Conservation (phyloP, 208 protist species). For the Balamuthia mandrillaris region DNA sequence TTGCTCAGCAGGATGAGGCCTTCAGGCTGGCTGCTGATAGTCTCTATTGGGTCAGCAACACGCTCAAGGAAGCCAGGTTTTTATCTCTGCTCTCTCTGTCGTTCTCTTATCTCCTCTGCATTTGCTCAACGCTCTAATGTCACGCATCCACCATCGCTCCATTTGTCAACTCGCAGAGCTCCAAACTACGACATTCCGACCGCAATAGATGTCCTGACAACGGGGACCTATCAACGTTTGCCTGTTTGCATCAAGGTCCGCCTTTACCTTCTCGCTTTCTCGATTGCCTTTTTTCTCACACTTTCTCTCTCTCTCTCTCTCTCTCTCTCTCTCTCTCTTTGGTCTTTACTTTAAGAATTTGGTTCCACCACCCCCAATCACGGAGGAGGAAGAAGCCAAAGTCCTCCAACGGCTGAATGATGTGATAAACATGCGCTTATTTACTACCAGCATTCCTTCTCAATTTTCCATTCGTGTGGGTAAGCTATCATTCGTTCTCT, state of each 20-base stretch:
- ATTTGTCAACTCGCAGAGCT: not conserved
- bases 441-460: conserved; percentile 33
- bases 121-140: not conserved
- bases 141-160: no score
- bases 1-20: conserved; percentile 42
- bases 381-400: conserved; percentile 9
- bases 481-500: not conserved
- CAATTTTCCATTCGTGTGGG: conserved; percentile 46
- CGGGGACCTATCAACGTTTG: conserved; percentile 42
- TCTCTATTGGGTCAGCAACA: conserved; percentile 24
- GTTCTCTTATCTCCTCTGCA: not conserved
- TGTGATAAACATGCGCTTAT: conserved; percentile 38
- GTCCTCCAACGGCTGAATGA: conserved; percentile 13
- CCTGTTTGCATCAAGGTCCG: conserved; percentile 38
- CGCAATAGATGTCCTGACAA: conserved; percentile 48
- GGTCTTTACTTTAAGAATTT: not conserved
- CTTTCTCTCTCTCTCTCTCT: not conserved
- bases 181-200: conserved; percentile 54
- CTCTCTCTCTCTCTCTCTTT: not conserved
- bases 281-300: not conserved
- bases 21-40: conserved; percentile 39
- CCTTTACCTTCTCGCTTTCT: not conserved
- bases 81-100: not conserved
- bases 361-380: conserved; percentile 33
- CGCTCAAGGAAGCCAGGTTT: conserved; percentile 37